These are phyloP conservation scores for Sequoia sempervirens DNA, from an alignment of 75 land plant species.

Conservation along the genomic window DNA sequence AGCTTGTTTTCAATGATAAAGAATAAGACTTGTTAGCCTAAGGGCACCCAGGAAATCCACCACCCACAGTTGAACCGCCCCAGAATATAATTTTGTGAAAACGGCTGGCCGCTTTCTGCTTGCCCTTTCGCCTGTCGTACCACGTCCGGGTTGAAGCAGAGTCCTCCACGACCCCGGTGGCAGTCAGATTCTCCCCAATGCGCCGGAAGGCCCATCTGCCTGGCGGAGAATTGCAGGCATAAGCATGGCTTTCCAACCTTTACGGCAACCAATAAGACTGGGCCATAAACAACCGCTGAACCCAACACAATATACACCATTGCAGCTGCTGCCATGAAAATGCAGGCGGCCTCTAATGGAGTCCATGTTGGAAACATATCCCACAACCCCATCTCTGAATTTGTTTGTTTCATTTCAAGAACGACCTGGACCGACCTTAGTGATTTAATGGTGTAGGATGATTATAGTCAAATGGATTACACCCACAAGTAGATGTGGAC, in stretches of 20 bases:
- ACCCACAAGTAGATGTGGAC: too few species aligned
- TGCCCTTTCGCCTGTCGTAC: neutral
- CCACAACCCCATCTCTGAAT: too few species aligned
- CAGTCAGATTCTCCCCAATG: conserved; percentile 5
- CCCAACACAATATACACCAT: too few species aligned
- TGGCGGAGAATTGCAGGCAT: conserved; percentile 9
- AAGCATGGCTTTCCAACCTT: neutral
- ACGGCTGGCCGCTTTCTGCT: neutral
- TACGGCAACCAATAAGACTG: neutral
- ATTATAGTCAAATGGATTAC: too few species aligned
- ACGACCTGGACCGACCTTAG: too few species aligned
- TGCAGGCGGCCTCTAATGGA: too few species aligned
- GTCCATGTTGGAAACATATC: too few species aligned
- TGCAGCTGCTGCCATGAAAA: neutral
- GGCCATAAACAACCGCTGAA: neutral
- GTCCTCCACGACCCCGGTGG: neutral
- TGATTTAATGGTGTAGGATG: too few species aligned
- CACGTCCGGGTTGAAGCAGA: neutral
- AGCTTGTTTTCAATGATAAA: neutral
- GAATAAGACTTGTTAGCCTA: neutral
- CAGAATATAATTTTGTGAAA: neutral
- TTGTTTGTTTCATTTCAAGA: too few species aligned
- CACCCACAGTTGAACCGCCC: neutral
- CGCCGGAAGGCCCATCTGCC: conserved; percentile 2
- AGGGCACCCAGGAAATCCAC: neutral